Base-by-base conservation (phyloP, 2,329 filamentous ascomycete species). In the Microdochium nivale region DNA sequence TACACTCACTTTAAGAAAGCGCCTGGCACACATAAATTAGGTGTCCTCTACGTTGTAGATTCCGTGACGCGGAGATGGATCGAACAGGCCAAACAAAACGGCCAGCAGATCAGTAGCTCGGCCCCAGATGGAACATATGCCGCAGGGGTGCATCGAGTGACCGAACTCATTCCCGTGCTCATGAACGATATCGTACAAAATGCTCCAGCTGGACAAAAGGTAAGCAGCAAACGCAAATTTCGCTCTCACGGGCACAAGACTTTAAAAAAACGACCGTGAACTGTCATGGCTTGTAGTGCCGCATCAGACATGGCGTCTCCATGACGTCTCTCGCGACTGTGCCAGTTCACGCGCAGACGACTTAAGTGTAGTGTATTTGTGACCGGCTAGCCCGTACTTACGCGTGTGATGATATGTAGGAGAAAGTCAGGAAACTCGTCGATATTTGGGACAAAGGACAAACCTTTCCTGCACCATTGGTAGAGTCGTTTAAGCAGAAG, bases 21-120 rank as follows among this genome's bases (percentile, higher is more conserved):
- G 60, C 89, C 90, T 54, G 84, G 84, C 68, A 95, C 90, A 68
- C 92, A 99, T 81, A 99, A 99, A 75, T 81, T 99, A 71, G 94
- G 94, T 74, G 91, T 96, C 67, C 86, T 99, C 75, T 99, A 99
- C 85, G 91, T 97, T 75, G 89, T 99, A 91, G 94, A 99, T 80
- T 96, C 92, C 78, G 91, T 99, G 81, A 92, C 91, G 70, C 90
- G 94, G 73, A 92, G 95, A 77, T 99, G 94, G 92, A 84, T 96
- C 77, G 92, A 97, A 70, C 88, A 90, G 73, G 92, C 94, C 65
- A 94, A 91, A 73, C 81, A 85, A 65, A 81, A 87, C 60, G 88
- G 88, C 64, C 91, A 97, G 68, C 73, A 86, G 65, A 82, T 90
- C 70, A 88, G 87, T 73, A 84, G 81, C 70, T 79, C 83, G 70